Base-by-base conservation (phyloP, 2,329 filamentous ascomycete genomes). In the Cercospora zeina region DNA sequence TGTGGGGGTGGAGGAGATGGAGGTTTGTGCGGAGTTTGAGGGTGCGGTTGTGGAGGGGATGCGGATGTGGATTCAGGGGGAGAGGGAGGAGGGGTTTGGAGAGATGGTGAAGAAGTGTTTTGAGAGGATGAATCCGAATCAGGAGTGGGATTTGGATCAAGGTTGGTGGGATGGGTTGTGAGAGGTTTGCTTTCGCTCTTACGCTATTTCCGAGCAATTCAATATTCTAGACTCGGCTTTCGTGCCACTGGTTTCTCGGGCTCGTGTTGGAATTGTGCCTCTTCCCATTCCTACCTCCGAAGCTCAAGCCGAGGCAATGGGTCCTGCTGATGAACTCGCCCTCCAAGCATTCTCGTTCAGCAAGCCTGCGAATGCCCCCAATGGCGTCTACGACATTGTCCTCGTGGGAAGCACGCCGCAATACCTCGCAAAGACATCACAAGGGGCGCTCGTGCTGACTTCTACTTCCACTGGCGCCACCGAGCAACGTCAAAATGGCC, bases 351-450 rank as follows among this genome's bases (percentile, higher is more conserved):
- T 55, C 59, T 55, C 27, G 9, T 62, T 64, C 36, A 21, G 54
- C 31, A 61, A 59, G 31, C 33, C 59, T 2, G 42, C 19, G 8
- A 47, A 47, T 47, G 42, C 42, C 7, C 33, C 54, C n/a, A 13
- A 27, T 27, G 47, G 54, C 4, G 13, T 54, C 11, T 64, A 62
- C 36, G 62, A 64, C n/a, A 53, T 64, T 21, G 53, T 64, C 9
- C 5, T 58, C 9, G 59, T 21, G 3, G 58, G 45, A 14, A 42
- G 14, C 27, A 51, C 54, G 19, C 54, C 53, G 4, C 47, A 50
- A 14, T 62, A 64, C 21, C 33, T 64, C 10, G 62, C 59, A 8
- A 58, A 50, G 21, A 36, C 37, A n/a, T 37, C 34, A 11, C 37
- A 58, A 42, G 62, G 62, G 36, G 34, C 37, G 2, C 16, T 64